Evolutionary conservation across 2,329 filamentous ascomycete genomes (phyloP).

Genomic region (Xylariaceae sp.): DNA sequence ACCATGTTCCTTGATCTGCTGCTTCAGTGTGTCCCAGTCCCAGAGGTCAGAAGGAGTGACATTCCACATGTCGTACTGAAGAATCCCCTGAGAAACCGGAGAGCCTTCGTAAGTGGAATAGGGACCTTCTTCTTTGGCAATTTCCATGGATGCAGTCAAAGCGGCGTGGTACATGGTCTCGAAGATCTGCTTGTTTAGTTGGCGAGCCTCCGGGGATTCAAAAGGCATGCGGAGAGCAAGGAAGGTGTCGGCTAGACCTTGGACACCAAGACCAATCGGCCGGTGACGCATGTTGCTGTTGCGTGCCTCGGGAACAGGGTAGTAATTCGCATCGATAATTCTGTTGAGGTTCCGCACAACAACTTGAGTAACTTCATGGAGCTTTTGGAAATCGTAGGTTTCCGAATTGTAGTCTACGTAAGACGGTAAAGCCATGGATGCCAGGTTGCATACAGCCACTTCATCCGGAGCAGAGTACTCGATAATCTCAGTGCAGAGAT

Average conservation of each 20-base stretch:
- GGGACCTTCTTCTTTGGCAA: slow-evolving; percentile 76
- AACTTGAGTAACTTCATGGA: slow-evolving; percentile 90
- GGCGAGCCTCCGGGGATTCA: slow-evolving; percentile 87
- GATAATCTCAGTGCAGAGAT: slow-evolving; percentile 97
- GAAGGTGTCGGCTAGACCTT: slow-evolving; percentile 97
- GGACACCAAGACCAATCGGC: slow-evolving; percentile 93
- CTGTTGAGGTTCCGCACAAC: slow-evolving; percentile 95
- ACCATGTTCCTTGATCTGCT: slow-evolving; percentile 86
- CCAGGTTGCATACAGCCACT: slow-evolving; percentile 97
- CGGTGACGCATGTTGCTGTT: slow-evolving; percentile 98
- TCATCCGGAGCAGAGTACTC: slow-evolving; percentile 97
- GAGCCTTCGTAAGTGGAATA: slow-evolving; percentile 92
- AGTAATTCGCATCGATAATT: slow-evolving; percentile 98
- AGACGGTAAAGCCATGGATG: slow-evolving; percentile 85
- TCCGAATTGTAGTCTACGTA: slow-evolving; percentile 84
- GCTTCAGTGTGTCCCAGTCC: slow-evolving; percentile 91
- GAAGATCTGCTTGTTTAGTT: slow-evolving; percentile 97
- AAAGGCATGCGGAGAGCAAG: slow-evolving; percentile 94
- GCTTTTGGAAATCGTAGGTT: slow-evolving; percentile 90
- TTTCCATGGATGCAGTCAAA: slow-evolving; percentile 79
- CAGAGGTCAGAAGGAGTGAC: slow-evolving; percentile 90
- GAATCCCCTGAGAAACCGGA: slow-evolving; percentile 88
- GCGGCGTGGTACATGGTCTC: slow-evolving; percentile 99
- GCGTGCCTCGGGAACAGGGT: slow-evolving; percentile 88
- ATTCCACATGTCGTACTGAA: slow-evolving; percentile 99